Base-by-base conservation (phyloP, 495 filamentous ascomycete genomes). In the Astrocystis sublimbata region DNA sequence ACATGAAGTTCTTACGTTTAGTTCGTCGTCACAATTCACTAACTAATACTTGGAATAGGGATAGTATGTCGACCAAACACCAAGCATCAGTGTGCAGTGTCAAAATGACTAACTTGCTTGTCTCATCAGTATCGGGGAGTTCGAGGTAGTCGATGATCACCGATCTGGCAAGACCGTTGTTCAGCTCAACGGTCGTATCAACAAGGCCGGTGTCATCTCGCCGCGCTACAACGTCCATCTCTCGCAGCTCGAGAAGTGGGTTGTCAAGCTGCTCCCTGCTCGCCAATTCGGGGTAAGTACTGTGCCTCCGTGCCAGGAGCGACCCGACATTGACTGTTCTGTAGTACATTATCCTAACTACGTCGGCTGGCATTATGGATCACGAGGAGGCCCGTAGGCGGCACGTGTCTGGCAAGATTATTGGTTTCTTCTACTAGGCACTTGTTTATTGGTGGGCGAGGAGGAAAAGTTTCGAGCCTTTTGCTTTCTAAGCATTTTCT, bases 111-210 rank as follows among this genome's bases (percentile, higher is more conserved):
- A 57, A 57, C 54, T n/a, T n/a, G 5, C 26, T 45, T 12, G 12
- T 30, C n/a, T n/a, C n/a, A n/a, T 49, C 13, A 57, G 54, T 85
- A 97, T 98, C 79, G 94, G 93, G 83, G 96, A 98, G 82, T 98
- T 98, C 80, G 96, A 98, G 86, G 92, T 97, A 82, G 91, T 98
- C 72, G 94, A 98, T 75, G 92, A 98, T 83, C 94, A 98, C 88
- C 91, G 94, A 74, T 92, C 91, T 74, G 94, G 70, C 58, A 72
- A 72, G 70, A 70, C 70, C 17, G 65, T 72, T 41, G 70, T 72
- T 7, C 70, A 72, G 61, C 59, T 72, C 19, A 72, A 63, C 60
- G 70, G 94, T 91, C 79, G 87, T 69, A 87, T 98, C 80, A 98
- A 98, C 90, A 98, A 98, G 87, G 94, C 90, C 69, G 94, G 94